phyloP scores from a whole-genome alignment of 2,329 filamentous ascomycete species.

The Hypoxylon sp. region DNA sequence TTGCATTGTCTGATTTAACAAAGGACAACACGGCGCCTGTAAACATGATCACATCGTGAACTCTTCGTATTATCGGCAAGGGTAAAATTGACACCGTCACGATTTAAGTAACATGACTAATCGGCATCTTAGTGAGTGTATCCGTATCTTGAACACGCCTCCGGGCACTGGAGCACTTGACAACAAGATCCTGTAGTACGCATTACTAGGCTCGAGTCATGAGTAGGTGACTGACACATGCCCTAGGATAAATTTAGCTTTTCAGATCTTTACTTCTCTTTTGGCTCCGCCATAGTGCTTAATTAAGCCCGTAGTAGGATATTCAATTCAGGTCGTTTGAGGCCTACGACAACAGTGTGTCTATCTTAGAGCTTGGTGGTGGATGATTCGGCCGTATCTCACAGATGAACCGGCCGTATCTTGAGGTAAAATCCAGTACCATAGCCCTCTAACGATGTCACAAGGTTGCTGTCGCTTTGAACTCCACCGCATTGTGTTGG shows the following conservation, averaged over 20 bases:
- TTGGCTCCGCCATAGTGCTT: not conserved
- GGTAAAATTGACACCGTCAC: not conserved
- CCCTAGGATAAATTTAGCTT: not conserved
- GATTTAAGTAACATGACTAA: not conserved
- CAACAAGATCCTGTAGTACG: not conserved
- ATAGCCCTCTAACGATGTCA: constrained; percentile 9
- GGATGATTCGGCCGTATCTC: not conserved
- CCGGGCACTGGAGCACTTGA: not conserved
- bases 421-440: not conserved
- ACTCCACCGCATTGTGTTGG: constrained; percentile 35
- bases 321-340: not conserved
- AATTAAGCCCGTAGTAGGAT: not conserved
- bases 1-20: not conserved
- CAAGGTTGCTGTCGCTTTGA: constrained; percentile 13
- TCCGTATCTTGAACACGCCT: not conserved
- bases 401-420: not conserved
- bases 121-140: not conserved
- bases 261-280: not conserved
- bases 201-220: not conserved
- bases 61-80: not conserved
- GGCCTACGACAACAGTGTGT: not conserved
- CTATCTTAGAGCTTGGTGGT: not conserved
- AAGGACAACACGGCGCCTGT: not conserved
- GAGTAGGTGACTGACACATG: not conserved
- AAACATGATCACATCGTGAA: not conserved